Percentiles rank a stretch among this genome's conserved stretches.
phyloP scores from a whole-genome alignment of 305 asterid species.

The Fraxinus greggii region DNA sequence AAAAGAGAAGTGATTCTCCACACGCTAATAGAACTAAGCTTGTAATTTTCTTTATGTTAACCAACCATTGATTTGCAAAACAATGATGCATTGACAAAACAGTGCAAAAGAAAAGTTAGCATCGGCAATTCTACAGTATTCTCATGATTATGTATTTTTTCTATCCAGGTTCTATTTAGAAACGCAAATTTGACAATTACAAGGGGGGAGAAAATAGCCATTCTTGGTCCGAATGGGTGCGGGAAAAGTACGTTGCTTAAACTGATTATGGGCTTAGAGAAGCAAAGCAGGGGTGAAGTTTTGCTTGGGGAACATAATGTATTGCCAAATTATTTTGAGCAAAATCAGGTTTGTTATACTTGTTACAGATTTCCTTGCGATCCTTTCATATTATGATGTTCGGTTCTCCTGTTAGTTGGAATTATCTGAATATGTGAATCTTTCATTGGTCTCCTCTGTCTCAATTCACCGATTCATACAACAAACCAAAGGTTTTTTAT shows the following conservation, averaged over 20 bases:
- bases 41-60: background rate
- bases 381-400: background rate
- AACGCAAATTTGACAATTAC: conserved; percentile 78
- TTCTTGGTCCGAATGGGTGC: conserved; percentile 96
- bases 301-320: conserved; percentile 86
- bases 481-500: background rate
- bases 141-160: conserved; percentile 17
- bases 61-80: background rate
- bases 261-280: conserved; percentile 82
- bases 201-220: conserved; percentile 89
- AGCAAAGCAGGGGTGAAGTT: conserved; percentile 67
- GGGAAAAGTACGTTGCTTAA: conserved; percentile 91
- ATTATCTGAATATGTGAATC: background rate
- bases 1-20: background rate
- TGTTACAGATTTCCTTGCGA: background rate
- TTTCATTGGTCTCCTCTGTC: background rate
- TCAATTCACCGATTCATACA: background rate
- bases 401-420: background rate
- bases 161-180: conserved; percentile 61
- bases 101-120: background rate
- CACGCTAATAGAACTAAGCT: background rate
- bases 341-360: conserved; percentile 74
- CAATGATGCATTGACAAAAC: background rate
- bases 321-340: conserved; percentile 89
- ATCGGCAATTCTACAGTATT: conserved; percentile 5